These are phyloP conservation scores for Microstegium vimineum DNA, from an alignment of 176 grass and related monocot genomes.

Conservation along the genomic window DNA sequence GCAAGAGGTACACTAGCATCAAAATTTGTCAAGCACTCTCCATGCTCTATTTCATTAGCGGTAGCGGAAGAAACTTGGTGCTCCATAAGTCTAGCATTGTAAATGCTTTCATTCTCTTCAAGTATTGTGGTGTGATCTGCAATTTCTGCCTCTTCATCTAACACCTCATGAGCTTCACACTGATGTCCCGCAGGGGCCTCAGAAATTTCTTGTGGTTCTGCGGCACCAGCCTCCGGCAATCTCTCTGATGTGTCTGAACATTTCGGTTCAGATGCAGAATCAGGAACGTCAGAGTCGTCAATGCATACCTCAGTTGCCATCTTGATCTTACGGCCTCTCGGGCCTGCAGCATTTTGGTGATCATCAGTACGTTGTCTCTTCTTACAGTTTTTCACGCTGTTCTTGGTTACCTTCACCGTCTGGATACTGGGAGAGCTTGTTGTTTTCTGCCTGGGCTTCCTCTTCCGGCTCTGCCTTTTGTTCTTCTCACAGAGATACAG, in stretches of 20 bases:
- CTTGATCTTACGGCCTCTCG: not conserved
- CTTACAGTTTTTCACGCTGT: not conserved
- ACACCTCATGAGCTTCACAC: not conserved
- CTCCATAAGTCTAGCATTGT: not conserved
- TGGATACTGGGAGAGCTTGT: not conserved
- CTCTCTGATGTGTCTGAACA: not conserved
- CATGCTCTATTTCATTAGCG: not conserved
- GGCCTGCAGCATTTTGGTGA: not conserved
- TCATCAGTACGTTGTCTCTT: constrained; percentile 16
- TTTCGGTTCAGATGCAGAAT: not conserved
- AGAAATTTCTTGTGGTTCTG: not conserved
- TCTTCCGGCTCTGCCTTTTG: constrained; percentile 41
- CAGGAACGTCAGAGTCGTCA: not conserved
- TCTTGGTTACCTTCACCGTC: not conserved
- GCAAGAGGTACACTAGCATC: constrained; percentile 17
- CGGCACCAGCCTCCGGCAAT: not conserved
- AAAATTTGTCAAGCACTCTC: not conserved
- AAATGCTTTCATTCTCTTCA: not conserved
- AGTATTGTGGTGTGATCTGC: not conserved
- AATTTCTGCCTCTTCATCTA: not conserved
- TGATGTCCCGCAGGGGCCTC: not conserved
- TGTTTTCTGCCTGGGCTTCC: constrained; percentile 19
- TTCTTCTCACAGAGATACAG: constrained; percentile 44
- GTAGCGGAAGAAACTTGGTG: not conserved
- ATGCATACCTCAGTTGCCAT: not conserved